A percentile compares a stretch with the other conserved stretches of the same genome.
phyloP scores from a whole-genome alignment of 306 rosid genomes.

The Prunus kanzakura region DNA sequence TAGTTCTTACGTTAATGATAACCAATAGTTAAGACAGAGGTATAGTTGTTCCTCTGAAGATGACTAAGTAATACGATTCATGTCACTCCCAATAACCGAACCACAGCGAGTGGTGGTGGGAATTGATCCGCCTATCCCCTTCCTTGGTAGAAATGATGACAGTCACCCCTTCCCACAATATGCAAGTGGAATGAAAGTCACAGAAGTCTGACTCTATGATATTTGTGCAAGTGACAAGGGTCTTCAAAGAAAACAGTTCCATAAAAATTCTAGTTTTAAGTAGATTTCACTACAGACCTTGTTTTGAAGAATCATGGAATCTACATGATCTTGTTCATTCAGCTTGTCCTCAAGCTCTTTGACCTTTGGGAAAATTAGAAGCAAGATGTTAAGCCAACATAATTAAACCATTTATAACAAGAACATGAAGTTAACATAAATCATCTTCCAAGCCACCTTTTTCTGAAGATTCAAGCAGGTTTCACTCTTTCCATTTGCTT shows the following conservation, averaged over 20 bases:
- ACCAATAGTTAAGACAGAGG: neutral
- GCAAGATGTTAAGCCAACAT: conserved; percentile 9
- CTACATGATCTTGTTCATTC: conserved; percentile 4
- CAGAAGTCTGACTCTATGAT: neutral
- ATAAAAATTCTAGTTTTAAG: neutral
- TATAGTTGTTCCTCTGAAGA: neutral
- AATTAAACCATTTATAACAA: neutral
- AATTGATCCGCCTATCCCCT: too few species aligned
- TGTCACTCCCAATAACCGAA: neutral
- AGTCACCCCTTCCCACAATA: neutral
- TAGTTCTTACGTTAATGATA: neutral
- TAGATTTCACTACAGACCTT: conserved; percentile 18
- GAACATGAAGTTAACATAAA: neutral
- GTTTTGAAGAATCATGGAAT: conserved; percentile 20
- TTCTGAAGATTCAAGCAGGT: conserved; percentile 6
- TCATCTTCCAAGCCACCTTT: conserved; percentile 13
- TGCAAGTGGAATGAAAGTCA: neutral
- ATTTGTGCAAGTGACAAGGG: neutral
- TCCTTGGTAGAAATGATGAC: neutral
- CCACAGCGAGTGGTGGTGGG: neutral
- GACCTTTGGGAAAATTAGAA: conserved; percentile 13
- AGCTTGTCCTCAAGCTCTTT: conserved; percentile 22
- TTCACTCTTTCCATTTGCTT: conserved; percentile 17
- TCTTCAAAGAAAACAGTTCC: neutral
- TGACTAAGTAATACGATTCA: neutral